These are phyloP conservation scores for Cladosporium sp. DNA, from an alignment of 2,329 filamentous ascomycete genomes.

Conservation along the genomic window DNA sequence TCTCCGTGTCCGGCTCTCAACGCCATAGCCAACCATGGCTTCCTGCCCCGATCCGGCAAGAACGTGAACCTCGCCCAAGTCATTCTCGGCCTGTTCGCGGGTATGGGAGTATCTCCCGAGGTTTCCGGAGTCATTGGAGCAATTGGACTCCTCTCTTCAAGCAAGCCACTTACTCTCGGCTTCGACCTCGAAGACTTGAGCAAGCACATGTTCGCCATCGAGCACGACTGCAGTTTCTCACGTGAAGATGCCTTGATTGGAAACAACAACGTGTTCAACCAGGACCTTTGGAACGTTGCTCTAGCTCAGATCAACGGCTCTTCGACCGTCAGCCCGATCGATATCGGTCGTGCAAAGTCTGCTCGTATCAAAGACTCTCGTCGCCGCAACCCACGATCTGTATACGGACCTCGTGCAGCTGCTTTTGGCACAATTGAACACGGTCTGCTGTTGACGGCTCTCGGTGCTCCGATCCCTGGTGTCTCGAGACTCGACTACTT, in stretches of 20 bases:
- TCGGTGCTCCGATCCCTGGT: neutral
- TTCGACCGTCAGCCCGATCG: neutral
- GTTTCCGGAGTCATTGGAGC: neutral
- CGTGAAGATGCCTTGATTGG: neutral
- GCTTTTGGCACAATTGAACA: neutral
- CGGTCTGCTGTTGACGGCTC: neutral
- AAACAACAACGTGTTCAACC: neutral
- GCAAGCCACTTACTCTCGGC: constrained; percentile 12
- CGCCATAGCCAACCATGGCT: neutral
- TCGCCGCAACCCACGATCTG: neutral
- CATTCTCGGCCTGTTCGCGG: neutral
- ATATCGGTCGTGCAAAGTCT: neutral
- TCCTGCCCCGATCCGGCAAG: neutral
- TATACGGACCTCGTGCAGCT: neutral
- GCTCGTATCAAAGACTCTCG: neutral
- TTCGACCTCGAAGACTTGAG: constrained; percentile 25
- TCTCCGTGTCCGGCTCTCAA: neutral
- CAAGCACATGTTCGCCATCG: constrained; percentile 23
- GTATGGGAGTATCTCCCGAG: neutral
- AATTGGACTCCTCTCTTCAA: neutral
- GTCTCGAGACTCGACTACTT: neutral
- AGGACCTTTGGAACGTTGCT: neutral
- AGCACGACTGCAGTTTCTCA: constrained; percentile 26
- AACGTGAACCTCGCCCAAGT: neutral
- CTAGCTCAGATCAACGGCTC: neutral